A percentile compares a stretch with the other conserved stretches of the same genome.
These are phyloP conservation scores for Umbelopsis ramanniana DNA, from an alignment of 192 early-diverging fungal species.

Conservation along the genomic window DNA sequence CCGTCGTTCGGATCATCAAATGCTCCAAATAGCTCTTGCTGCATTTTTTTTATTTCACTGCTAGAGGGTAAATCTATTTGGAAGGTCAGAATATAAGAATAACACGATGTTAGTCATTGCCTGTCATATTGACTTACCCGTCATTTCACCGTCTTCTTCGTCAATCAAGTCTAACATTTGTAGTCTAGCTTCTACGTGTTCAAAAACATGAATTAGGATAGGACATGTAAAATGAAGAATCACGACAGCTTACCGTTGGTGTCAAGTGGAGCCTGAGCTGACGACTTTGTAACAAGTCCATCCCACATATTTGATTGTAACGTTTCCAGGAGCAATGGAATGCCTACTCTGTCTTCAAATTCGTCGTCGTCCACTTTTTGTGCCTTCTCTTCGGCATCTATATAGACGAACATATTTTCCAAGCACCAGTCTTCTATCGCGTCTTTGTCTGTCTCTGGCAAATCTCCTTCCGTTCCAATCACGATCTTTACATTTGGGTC, in stretches of 20 bases:
- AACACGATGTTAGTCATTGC: not conserved
- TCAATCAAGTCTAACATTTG: conserved; percentile 10
- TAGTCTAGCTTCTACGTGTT: not conserved
- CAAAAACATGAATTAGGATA: not conserved
- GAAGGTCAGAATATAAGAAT: not conserved
- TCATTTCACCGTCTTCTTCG: conserved; percentile 25
- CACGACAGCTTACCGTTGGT: not conserved
- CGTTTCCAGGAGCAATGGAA: conserved; percentile 62
- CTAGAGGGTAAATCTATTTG: conserved; percentile 31
- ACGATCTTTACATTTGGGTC: conserved; percentile 51
- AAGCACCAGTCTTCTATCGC: conserved; percentile 64
- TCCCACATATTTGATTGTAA: conserved; percentile 73
- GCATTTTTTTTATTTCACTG: conserved; percentile 50
- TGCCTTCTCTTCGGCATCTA: conserved; percentile 53
- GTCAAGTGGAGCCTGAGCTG: not conserved
- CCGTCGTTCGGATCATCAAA: conserved; percentile 56
- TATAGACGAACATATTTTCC: conserved; percentile 64
- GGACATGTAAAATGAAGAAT: not conserved
- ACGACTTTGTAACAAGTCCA: conserved; percentile 48
- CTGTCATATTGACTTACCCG: not conserved
- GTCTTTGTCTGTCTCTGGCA: conserved; percentile 26
- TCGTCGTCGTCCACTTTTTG: conserved; percentile 9
- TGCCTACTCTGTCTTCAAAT: conserved; percentile 45
- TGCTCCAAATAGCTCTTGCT: conserved; percentile 47
- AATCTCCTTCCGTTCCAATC: not conserved